These are phyloP conservation scores for Dictyostelium discoideum DNA, from an alignment of 78 protist genomes.

Conservation along the genomic window DNA sequence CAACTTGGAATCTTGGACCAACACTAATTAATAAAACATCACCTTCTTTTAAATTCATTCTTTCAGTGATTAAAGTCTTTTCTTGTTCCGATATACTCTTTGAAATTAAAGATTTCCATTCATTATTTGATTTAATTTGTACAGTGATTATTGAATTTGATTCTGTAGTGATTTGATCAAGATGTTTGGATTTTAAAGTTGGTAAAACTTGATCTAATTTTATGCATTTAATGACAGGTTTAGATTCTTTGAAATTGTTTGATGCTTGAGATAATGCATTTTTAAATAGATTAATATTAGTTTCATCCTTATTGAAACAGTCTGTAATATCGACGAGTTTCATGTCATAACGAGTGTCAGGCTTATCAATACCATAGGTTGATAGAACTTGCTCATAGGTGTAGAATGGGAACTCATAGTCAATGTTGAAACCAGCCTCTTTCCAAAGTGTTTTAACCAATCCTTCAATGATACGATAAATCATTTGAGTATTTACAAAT, in stretches of 20 bases:
- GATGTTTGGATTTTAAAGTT: constrained; percentile 4
- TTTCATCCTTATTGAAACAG: neutral
- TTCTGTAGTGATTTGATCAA: constrained; percentile 6
- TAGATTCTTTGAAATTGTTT: constrained; percentile 36
- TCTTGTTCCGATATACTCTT: neutral
- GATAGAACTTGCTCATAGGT: constrained; percentile 67
- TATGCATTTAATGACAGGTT: constrained; percentile 39
- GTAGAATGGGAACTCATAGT: constrained; percentile 3
- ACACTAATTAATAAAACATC: constrained; percentile 67
- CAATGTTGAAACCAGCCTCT: constrained; percentile 40
- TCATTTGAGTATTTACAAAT: constrained; percentile 57
- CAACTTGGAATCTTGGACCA: constrained; percentile 63
- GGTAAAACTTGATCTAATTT: constrained; percentile 40
- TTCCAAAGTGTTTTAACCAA: constrained; percentile 12
- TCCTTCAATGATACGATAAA: constrained; percentile 77
- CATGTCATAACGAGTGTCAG: constrained; percentile 86
- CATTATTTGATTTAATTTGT: neutral
- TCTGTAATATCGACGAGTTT: constrained; percentile 22
- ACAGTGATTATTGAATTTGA: neutral
- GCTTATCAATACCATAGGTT: constrained; percentile 83
- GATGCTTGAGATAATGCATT: neutral
- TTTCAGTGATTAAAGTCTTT: neutral
- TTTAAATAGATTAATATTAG: neutral
- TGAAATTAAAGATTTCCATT: constrained; percentile 52
- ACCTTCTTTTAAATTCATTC: constrained; percentile 2